A percentile compares a stretch with the other conserved stretches of the same genome.
Evolutionary conservation across 495 filamentous ascomycete genomes (phyloP).

Genomic region (Ramalina intermedia): DNA sequence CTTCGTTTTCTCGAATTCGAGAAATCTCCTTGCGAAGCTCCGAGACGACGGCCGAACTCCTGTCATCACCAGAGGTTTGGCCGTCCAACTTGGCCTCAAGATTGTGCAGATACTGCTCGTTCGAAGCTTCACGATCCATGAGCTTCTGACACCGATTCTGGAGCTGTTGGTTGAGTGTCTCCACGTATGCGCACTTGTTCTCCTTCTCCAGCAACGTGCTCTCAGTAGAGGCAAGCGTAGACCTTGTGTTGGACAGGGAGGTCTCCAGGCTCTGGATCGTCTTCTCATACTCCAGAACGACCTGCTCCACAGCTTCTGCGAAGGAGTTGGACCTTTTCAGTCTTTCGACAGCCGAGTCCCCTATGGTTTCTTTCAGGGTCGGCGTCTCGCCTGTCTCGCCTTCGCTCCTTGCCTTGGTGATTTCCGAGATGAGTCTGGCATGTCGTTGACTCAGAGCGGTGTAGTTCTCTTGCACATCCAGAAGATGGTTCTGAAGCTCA

Average conservation of each 20-base stretch:
- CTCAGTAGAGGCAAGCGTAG: conserved; percentile 70
- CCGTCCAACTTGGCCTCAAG: conserved; percentile 80
- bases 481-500: conserved; percentile 84
- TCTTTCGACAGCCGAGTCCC: conserved; percentile 72
- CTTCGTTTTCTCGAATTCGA: conserved; percentile 81
- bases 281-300: conserved; percentile 96
- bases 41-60: conserved; percentile 66
- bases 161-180: conserved; percentile 82
- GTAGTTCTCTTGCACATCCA: conserved; percentile 93
- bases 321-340: conserved; percentile 90
- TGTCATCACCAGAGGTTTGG: conserved; percentile 82
- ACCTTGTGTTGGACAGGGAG: conserved; percentile 77
- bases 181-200: conserved; percentile 77
- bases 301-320: conserved; percentile 85
- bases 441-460: conserved; percentile 78
- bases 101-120: conserved; percentile 82
- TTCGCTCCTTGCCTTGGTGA: conserved; percentile 65
- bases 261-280: conserved; percentile 91
- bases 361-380: conserved; percentile 40
- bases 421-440: conserved; percentile 86
- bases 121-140: conserved; percentile 75
- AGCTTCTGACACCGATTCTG: conserved; percentile 79
- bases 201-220: conserved; percentile 82
- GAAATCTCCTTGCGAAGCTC: conserved; percentile 86
- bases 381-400: conserved; percentile 43